These are phyloP conservation scores for Flueggea neowawraea DNA, from an alignment of 441 rosid genomes.

Conservation along the genomic window DNA sequence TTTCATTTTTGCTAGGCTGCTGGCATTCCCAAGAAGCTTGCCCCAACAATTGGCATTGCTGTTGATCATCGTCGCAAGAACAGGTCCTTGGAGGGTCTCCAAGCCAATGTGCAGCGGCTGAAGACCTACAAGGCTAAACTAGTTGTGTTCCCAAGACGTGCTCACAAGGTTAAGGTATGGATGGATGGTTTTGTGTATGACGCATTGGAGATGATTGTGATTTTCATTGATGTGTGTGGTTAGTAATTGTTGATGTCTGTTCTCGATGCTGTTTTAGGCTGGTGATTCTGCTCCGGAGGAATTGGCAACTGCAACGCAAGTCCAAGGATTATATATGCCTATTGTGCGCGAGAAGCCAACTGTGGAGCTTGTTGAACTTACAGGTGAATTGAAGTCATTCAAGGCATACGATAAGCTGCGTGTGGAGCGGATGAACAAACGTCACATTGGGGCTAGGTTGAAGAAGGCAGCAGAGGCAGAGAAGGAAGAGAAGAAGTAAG, in stretches of 20 bases:
- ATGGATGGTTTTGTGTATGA: no score
- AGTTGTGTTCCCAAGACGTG: slow-evolving; percentile 90
- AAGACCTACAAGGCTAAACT: slow-evolving; percentile 92
- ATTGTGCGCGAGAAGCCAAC: slow-evolving; percentile 50
- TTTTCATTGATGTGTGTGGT: no score
- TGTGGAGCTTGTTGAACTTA: slow-evolving; percentile 60
- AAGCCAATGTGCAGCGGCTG: slow-evolving; percentile 79
- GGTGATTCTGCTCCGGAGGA: no score
- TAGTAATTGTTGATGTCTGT: no score
- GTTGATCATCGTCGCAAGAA: slow-evolving; percentile 84
- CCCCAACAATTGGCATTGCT: slow-evolving; percentile 80
- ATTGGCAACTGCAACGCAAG: no score
- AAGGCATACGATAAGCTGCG: slow-evolving; percentile 62
- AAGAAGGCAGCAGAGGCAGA: slow-evolving; percentile 77
- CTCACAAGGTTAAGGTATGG: slow-evolving; percentile 66
- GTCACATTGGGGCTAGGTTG: slow-evolving; percentile 58
- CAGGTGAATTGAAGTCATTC: slow-evolving; percentile 54
- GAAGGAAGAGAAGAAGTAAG: slow-evolving; percentile 73
- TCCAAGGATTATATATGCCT: slow-evolving; percentile 52
- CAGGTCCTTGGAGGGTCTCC: slow-evolving; percentile 75
- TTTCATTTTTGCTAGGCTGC: slow-evolving; percentile 6
- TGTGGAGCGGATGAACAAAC: slow-evolving; percentile 44
- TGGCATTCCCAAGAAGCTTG: slow-evolving; percentile 84
- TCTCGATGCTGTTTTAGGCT: no score
- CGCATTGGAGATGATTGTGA: no score